Percentiles rank a stretch among this genome's conserved stretches.
Conservation (phyloP, 2,329 filamentous ascomycete genomes). For the Cadophora luteo-olivacea region DNA sequence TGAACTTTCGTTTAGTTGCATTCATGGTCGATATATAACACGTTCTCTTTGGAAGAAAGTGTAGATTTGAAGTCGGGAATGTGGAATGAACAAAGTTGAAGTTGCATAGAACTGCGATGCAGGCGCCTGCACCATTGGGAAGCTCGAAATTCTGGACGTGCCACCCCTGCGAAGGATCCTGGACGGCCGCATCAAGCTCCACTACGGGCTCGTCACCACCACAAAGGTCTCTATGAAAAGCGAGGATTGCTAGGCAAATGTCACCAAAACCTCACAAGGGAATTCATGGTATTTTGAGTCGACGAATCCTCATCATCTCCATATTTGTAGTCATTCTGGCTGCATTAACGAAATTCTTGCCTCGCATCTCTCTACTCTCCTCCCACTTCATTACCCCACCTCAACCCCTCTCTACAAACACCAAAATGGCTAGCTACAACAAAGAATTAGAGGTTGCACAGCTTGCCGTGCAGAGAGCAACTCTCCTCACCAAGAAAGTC, state of each 20-base stretch:
- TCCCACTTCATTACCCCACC: slow-evolving; percentile 38
- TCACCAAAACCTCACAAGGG: slow-evolving; percentile 11
- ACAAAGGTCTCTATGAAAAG: slow-evolving; percentile 5
- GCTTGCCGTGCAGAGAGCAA: slow-evolving; percentile 85
- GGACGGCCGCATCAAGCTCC: background rate
- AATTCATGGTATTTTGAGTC: slow-evolving; percentile 21
- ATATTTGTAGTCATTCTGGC: slow-evolving; percentile 42
- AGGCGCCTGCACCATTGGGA: background rate
- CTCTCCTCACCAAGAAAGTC: slow-evolving; percentile 77
- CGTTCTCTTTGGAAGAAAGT: background rate
- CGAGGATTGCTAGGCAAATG: slow-evolving; percentile 6
- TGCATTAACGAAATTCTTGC: slow-evolving; percentile 38
- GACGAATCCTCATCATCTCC: slow-evolving; percentile 36
- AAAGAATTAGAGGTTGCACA: slow-evolving; percentile 84
- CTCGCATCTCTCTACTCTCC: slow-evolving; percentile 42
- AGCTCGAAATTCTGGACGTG: slow-evolving; percentile 23
- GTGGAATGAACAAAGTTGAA: background rate
- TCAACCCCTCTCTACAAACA: slow-evolving; percentile 29
- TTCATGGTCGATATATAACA: slow-evolving; percentile 60
- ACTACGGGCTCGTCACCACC: slow-evolving; percentile 1
- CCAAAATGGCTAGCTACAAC: slow-evolving; percentile 60
- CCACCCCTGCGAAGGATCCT: slow-evolving; percentile 23
- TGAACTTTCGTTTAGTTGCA: slow-evolving; percentile 84
- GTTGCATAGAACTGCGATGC: background rate
- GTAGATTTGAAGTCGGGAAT: background rate